Evolutionary conservation across 805 yeast genomes (phyloP), one percentile per base, ranked within the genome.

Genomic region (Ogataea pini): DNA sequence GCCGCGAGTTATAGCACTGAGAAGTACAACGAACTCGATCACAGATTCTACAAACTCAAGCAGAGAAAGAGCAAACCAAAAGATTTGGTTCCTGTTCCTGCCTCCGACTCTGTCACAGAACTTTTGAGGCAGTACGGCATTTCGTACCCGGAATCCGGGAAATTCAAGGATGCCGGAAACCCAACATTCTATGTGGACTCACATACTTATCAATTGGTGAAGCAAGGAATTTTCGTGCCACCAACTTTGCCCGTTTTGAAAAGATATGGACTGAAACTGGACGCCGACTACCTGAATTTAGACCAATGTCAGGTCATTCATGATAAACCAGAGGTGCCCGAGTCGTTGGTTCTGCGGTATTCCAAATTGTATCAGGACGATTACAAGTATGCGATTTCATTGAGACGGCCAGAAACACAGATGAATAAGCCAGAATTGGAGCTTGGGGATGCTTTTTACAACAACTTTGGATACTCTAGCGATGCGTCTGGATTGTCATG

Each of bases 291-390:
- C 45, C 44, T 59, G 27, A 45, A 31, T 20, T 36, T 44, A 56
- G 58, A 47, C 16, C 42, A 22, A 7, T 58, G 64, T 25, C 49
- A 51, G 6, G 46, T 34, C 5, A 45, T 40, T 2, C 13, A 34
- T 3, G 24, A 27, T 18, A 14, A 13, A 7, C 4, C 12, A 5
- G 14, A 20, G 19, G 47, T 53, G 44, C 42, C 71, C 60, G 47
- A 57, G 60, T 79, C 85, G 0, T 61, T 62, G 1, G 64, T 72
- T 36, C 68, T 78, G 43, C 51, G 56, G 3, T 68, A 71, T 65
- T 31, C 49, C 1, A 60, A 65, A n/a, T 59, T 80, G 2, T 82
- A 80, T 55, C 65, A 68, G 36, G 59, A 76, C 3, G 83, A 81
- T 51, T 49, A 69, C 36, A 56, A 63, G 13, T 78, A 69, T 60